Conservation (phyloP, 176 grass and related monocot genomes). For the Eragrostis nindensis region DNA sequence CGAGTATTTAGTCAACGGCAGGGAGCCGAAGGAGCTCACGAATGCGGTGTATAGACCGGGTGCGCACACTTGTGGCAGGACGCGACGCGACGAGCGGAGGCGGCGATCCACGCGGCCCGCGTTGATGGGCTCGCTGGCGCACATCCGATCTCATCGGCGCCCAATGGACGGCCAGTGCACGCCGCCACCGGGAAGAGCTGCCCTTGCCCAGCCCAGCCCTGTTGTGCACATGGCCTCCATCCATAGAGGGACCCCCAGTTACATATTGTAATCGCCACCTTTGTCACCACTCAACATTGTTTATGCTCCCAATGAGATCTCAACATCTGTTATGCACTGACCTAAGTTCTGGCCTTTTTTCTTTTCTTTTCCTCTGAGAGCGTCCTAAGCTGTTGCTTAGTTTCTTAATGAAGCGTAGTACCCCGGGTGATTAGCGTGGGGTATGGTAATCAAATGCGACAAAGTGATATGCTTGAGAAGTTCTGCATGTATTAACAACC, state of each 20-base stretch:
- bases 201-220: neutral
- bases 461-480: no score
- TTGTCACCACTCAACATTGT: neutral
- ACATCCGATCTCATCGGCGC: constrained; percentile 1
- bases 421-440: no score
- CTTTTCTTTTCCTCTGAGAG: neutral
- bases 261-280: constrained; percentile 14
- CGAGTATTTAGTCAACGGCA: neutral
- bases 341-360: neutral
- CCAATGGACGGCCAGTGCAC: constrained; percentile 21
- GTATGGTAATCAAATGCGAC: no score
- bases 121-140: neutral
- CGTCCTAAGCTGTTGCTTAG: neutral
- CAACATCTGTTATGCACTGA: constrained; percentile 14
- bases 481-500: no score
- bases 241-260: neutral
- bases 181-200: neutral
- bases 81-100: neutral
- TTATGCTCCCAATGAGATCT: constrained; percentile 14
- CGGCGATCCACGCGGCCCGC: neutral
- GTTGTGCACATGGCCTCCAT: constrained; percentile 15
- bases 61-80: neutral
- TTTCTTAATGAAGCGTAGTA: no score
- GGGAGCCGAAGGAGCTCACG: neutral
- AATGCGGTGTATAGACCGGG: constrained; percentile 14